phyloP scores from a whole-genome alignment of 2,329 filamentous ascomycete species.

The Exophiala aquamarina region DNA sequence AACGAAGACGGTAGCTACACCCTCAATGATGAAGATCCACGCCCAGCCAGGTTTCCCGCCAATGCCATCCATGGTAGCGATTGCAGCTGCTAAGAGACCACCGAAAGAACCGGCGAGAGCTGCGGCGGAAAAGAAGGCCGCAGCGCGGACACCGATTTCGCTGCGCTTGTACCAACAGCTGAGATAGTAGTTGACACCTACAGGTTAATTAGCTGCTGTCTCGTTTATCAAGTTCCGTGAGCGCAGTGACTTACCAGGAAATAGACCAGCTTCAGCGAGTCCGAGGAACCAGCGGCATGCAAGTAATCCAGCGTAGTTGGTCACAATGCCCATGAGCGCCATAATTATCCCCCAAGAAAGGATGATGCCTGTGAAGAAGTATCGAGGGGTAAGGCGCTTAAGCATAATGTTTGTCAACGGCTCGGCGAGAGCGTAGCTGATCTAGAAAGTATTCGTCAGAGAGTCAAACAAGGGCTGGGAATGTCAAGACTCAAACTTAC shows the following conservation, averaged over 20 bases:
- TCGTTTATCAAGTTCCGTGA: conserved; percentile 53
- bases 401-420: conserved; percentile 74
- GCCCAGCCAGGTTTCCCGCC: conserved; percentile 43
- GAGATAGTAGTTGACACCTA: conserved; percentile 37
- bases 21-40: conserved; percentile 52
- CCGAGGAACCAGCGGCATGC: conserved; percentile 51
- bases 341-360: conserved; percentile 45
- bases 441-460: conserved; percentile 65
- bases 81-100: conserved; percentile 55
- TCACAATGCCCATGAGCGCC: conserved; percentile 23
- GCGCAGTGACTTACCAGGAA: conserved; percentile 43
- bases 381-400: conserved; percentile 70
- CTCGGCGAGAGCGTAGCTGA: conserved; percentile 79
- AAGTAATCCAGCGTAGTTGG: conserved; percentile 44
- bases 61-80: conserved; percentile 41
- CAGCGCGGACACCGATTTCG: conserved; percentile 60
- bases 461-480: conserved; percentile 55
- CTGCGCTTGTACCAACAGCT: conserved; percentile 58
- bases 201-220: background rate
- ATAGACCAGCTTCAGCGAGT: conserved; percentile 52
- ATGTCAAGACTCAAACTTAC: conserved; percentile 21
- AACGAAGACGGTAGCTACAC: conserved; percentile 38
- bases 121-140: conserved; percentile 54
- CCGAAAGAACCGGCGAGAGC: conserved; percentile 56
- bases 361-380: conserved; percentile 80